Evolutionary conservation across 768 basidiomycete genomes (phyloP), one percentile per base, ranked within the genome.

Genomic region (Mycena alexandri): DNA sequence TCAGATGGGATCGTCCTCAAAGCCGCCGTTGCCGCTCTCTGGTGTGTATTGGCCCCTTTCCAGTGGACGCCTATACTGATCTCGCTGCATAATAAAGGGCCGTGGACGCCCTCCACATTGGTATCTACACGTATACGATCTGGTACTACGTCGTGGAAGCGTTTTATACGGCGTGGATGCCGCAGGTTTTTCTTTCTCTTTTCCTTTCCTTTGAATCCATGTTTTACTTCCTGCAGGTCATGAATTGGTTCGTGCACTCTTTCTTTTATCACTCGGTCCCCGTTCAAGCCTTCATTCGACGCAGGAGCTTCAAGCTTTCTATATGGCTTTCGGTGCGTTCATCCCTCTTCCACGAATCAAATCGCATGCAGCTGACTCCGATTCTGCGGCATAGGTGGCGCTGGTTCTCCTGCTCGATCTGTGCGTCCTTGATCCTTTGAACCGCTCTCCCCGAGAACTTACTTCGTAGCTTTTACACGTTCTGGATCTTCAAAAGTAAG

Each of bases 101-200:
- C 19, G 55, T 43, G 38, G 21, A 65, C 24, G 57, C 56, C 25
- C 13, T 65, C 41, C 64, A 65, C 12, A 43, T 65, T 17, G 64
- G 41, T 16, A 21, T 65, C 9, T 65, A 59, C 50, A 59, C 56
- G 41, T 65, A 65, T 13, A 65, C 64, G 22, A 59, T 59, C 11
- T 65, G 64, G 64, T 65, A 59, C 64, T 65, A 65, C 43, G 51
- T 65, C 14, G 64, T 65, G 17, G 42, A 24, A 5, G 64, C 56
- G n/a, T 53, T 58, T 12, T 48, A 65, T 16, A 59, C 64, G n/a
- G 64, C 56, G 10, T 65, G 64, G 64, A 8, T 52, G 6, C 48
- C 56, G 2, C 64, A 65, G n/a, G n/a, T n/a, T n/a, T n/a, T n/a
- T n/a, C n/a, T n/a, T n/a, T n/a, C n/a, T n/a, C n/a, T n/a, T n/a